Conservation (phyloP, 2,329 filamentous ascomycete genomes). For the Neoascochyta sp. region DNA sequence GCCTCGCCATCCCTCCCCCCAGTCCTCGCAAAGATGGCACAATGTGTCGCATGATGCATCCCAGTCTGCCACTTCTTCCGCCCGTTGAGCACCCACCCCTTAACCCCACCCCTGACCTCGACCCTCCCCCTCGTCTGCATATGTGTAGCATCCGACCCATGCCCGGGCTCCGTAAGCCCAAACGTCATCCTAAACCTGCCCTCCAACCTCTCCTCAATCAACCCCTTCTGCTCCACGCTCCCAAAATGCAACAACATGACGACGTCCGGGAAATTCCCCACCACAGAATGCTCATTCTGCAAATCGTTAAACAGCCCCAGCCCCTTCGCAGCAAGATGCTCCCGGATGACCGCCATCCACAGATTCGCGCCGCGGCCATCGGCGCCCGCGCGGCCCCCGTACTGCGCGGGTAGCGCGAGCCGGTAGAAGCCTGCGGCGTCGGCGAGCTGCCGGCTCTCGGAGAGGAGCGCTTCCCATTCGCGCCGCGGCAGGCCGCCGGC, state of each 20-base stretch:
- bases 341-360: slow-evolving; percentile 61
- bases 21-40: slow-evolving; percentile 60
- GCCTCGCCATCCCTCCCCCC: slow-evolving; percentile 51
- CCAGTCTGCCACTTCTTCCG: slow-evolving; percentile 65
- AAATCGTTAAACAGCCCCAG: slow-evolving; percentile 61
- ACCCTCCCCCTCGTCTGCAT: slow-evolving; percentile 55
- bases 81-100: slow-evolving; percentile 55
- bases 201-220: slow-evolving; percentile 52
- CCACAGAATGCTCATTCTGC: slow-evolving; percentile 60
- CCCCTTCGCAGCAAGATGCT: slow-evolving; percentile 58
- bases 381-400: slow-evolving; percentile 50
- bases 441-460: slow-evolving; percentile 49
- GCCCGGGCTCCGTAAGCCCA: slow-evolving; percentile 59
- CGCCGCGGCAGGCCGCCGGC: slow-evolving; percentile 53
- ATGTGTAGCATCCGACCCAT: slow-evolving; percentile 61
- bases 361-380: slow-evolving; percentile 51
- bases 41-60: slow-evolving; percentile 60
- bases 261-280: slow-evolving; percentile 61
- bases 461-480: slow-evolving; percentile 58
- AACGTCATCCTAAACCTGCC: slow-evolving; percentile 58
- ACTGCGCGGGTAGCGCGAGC: slow-evolving; percentile 55
- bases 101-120: slow-evolving; percentile 43
- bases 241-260: slow-evolving; percentile 62
- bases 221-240: slow-evolving; percentile 51
- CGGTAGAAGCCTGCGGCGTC: slow-evolving; percentile 60